A percentile compares a stretch with the other conserved stretches of the same genome.
Conservation (phyloP, 768 basidiomycete species). For the Boletellus emodensis region DNA sequence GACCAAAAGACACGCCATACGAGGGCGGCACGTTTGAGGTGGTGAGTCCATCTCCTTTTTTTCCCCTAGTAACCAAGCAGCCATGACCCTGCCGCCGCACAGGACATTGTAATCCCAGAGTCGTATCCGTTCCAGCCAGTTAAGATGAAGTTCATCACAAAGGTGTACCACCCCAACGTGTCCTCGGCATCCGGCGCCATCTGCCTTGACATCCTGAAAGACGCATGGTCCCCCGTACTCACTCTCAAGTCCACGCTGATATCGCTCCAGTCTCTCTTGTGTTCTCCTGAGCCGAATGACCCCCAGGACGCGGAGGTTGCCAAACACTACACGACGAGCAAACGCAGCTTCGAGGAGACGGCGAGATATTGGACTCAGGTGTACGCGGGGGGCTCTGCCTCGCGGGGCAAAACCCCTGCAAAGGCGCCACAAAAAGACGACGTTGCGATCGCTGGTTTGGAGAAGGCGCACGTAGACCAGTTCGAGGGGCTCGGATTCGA, state of each 20-base stretch:
- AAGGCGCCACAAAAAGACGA: conserved; percentile 38
- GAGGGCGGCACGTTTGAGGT: conserved; percentile 90
- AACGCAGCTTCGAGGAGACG: conserved; percentile 83
- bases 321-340: conserved; percentile 91
- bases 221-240: conserved; percentile 93
- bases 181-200: conserved; percentile 94
- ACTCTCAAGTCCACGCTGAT: conserved; percentile 96
- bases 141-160: conserved; percentile 98
- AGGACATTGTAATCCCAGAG: conserved; percentile 93
- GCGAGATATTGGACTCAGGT: conserved; percentile 92
- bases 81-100: conserved; percentile 3
- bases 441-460: conserved; percentile 74
- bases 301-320: conserved; percentile 98
- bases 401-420: conserved; percentile 36
- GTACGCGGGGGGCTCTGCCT: conserved; percentile 74
- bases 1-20: conserved; percentile 91
- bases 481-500: conserved; percentile 85
- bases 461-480: conserved; percentile 76
- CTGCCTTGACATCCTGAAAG: conserved; percentile 82
- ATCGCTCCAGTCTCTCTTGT: conserved; percentile 88
- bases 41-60: conserved; percentile 47
- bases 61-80: background rate
- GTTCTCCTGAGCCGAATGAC: conserved; percentile 92
- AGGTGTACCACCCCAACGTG: conserved; percentile 94
- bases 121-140: conserved; percentile 91